These are phyloP conservation scores for Pseudonitzschia pungens DNA, from an alignment of 108 stramenopile species.

Conservation along the genomic window DNA sequence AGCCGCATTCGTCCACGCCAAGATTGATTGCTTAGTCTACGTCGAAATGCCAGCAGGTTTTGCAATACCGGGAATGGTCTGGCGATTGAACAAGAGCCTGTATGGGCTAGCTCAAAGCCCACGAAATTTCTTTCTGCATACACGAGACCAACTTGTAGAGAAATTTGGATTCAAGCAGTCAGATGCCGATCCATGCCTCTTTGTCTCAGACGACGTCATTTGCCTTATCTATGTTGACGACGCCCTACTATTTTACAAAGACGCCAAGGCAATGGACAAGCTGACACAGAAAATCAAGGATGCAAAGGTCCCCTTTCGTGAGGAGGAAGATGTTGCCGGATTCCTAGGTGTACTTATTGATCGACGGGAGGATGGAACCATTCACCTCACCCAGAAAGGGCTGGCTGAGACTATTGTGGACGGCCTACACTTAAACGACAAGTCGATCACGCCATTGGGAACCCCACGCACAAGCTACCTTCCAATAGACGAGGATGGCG, in stretches of 20 bases:
- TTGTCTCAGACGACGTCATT: conserved; percentile 37
- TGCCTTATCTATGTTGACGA: conserved; percentile 56
- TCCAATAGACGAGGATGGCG: background rate
- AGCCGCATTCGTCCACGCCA: conserved; percentile 35
- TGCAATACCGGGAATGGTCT: conserved; percentile 25
- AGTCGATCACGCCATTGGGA: background rate
- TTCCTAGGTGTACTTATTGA: conserved; percentile 50
- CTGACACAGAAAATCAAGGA: conserved; percentile 18
- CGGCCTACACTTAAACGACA: conserved; percentile 4
- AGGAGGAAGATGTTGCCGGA: conserved; percentile 38
- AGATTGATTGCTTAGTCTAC: conserved; percentile 30
- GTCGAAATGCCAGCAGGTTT: conserved; percentile 55
- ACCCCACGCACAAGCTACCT: conserved; percentile 10
- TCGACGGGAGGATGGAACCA: conserved; percentile 10
- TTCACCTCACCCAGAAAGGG: conserved; percentile 40
- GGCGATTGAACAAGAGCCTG: conserved; percentile 31
- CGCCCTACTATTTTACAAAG: background rate
- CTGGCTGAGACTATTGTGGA: conserved; percentile 41
- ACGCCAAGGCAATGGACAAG: conserved; percentile 13
- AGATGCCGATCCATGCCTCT: conserved; percentile 53
- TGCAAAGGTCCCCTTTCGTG: conserved; percentile 8
- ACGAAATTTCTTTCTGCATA: conserved; percentile 27
- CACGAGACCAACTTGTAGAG: conserved; percentile 10
- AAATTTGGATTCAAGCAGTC: conserved; percentile 4
- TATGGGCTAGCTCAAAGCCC: conserved; percentile 34